Conservation (phyloP, 2,329 filamentous ascomycete genomes). For the Arthrobotrys sphaeroides region DNA sequence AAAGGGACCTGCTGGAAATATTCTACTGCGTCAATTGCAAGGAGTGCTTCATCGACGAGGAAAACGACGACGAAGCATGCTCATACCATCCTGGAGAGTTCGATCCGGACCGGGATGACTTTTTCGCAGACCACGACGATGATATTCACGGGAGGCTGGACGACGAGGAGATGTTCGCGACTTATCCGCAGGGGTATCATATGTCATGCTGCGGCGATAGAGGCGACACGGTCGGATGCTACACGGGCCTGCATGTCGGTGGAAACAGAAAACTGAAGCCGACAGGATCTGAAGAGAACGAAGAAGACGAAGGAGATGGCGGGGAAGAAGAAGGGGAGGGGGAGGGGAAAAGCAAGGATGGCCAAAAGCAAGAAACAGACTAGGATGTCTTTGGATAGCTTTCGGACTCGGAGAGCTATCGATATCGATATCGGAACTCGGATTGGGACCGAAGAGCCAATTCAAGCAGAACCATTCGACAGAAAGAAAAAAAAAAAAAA, state of each 20-base stretch:
- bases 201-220: constrained; percentile 38
- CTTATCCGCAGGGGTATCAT: constrained; percentile 34
- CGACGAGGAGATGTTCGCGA: constrained; percentile 25
- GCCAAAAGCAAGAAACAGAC: not conserved
- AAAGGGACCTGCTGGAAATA: constrained; percentile 21
- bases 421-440: constrained; percentile 14
- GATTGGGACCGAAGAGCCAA: constrained; percentile 2
- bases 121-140: constrained; percentile 40
- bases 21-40: constrained; percentile 43
- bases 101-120: constrained; percentile 27
- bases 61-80: constrained; percentile 33
- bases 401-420: not conserved
- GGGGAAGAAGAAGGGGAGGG: constrained; percentile 2
- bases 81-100: constrained; percentile 44
- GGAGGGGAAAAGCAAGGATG: not conserved
- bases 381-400: not conserved
- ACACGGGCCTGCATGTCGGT: constrained; percentile 22
- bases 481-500: no score
- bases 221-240: constrained; percentile 16
- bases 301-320: not conserved
- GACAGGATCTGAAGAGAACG: not conserved
- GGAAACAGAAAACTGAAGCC: constrained; percentile 9
- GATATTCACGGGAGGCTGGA: constrained; percentile 14
- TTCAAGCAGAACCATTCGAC: not conserved
- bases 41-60: constrained; percentile 41